Evolutionary conservation across 495 filamentous ascomycete species (phyloP).

Genomic region (Penicillium desertorum): DNA sequence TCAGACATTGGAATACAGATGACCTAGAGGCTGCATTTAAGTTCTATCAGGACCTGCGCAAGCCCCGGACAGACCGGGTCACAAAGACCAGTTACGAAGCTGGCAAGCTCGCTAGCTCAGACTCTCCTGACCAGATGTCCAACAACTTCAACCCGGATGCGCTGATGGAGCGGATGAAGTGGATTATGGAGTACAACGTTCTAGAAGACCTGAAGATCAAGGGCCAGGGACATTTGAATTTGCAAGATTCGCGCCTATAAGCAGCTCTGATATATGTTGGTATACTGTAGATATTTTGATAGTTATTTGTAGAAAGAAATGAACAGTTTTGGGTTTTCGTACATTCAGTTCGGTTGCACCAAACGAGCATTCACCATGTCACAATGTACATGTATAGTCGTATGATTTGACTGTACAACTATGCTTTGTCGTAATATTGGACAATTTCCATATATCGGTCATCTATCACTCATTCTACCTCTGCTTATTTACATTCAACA

Average conservation of each 20-base stretch:
- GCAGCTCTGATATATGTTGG: not conserved
- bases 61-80: slow-evolving; percentile 32
- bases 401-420: not conserved
- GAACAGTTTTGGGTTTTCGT: not conserved
- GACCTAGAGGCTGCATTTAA: slow-evolving; percentile 27
- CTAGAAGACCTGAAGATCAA: slow-evolving; percentile 29
- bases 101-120: slow-evolving; percentile 33
- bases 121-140: slow-evolving; percentile 25
- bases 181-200: slow-evolving; percentile 39
- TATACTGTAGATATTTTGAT: slow-evolving; percentile 4
- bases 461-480: not conserved
- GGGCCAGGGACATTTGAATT: slow-evolving; percentile 25
- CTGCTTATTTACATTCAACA: not conserved
- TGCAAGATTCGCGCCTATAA: slow-evolving; percentile 21
- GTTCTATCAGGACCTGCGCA: slow-evolving; percentile 33
- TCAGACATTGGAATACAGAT: slow-evolving; percentile 30
- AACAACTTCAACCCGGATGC: slow-evolving; percentile 25
- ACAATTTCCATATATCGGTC: not conserved
- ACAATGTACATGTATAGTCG: not conserved
- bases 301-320: slow-evolving; percentile 13
- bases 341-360: not conserved
- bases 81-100: slow-evolving; percentile 34
- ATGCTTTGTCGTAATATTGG: not conserved
- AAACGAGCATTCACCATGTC: not conserved
- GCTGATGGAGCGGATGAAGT: slow-evolving; percentile 32